Conservation (phyloP, 1,284 basidiomycete genomes). For the Trichosporon ovoides region DNA sequence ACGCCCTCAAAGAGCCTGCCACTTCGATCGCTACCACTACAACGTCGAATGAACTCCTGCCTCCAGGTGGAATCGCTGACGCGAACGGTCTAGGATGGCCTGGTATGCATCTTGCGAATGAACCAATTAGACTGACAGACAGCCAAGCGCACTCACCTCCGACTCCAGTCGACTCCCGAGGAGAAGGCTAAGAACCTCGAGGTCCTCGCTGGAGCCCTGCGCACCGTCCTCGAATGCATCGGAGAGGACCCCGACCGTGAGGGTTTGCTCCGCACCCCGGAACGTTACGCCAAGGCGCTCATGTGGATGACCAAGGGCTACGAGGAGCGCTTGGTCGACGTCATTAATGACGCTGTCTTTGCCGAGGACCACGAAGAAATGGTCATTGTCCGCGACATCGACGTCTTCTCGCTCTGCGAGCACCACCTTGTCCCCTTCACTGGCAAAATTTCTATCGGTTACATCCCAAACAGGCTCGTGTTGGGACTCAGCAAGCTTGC, state of each 20-base stretch:
- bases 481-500: conserved; percentile 97
- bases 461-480: conserved; percentile 93
- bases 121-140: neutral
- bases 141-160: conserved; percentile 86
- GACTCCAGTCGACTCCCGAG: conserved; percentile 69
- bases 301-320: conserved; percentile 99
- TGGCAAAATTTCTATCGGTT: conserved; percentile 83
- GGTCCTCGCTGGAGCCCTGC: conserved; percentile 76
- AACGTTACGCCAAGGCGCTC: conserved; percentile 92
- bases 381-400: conserved; percentile 97
- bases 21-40: neutral
- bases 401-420: conserved; percentile 95
- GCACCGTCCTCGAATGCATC: conserved; percentile 91
- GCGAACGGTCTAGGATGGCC: conserved; percentile 90
- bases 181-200: conserved; percentile 68
- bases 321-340: conserved; percentile 88
- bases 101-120: conserved; percentile 54
- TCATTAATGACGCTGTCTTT: conserved; percentile 98
- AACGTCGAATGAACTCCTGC: neutral
- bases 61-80: conserved; percentile 61
- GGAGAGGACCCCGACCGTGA: conserved; percentile 96
- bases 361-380: conserved; percentile 99
- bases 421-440: conserved; percentile 98
- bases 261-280: conserved; percentile 84
- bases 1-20: conserved; percentile 11